A percentile compares a stretch with the other conserved stretches of the same genome.
phyloP scores from a whole-genome alignment of 441 rosid species.

The Hura crepitans region DNA sequence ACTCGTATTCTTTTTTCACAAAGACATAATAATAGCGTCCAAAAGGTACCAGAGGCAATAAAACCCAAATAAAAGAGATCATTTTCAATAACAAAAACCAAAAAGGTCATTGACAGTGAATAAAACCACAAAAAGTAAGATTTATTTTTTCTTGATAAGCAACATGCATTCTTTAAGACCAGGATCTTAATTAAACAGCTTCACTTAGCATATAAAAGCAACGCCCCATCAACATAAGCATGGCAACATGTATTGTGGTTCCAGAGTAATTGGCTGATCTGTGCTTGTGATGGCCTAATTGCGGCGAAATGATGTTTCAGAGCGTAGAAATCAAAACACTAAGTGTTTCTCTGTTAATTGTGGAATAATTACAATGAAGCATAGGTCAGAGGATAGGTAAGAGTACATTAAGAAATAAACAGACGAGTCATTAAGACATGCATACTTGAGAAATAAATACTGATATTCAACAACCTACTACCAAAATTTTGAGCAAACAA shows the following conservation, averaged over 20 bases:
- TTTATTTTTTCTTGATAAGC: too few species aligned
- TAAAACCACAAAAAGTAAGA: too few species aligned
- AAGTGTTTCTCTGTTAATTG: not conserved
- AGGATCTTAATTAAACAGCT: too few species aligned
- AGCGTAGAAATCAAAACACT: not conserved
- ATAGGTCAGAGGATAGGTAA: not conserved
- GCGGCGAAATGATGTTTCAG: not conserved
- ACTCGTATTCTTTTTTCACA: not conserved
- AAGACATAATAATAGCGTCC: not conserved
- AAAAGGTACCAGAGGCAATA: not conserved
- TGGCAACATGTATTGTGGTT: too few species aligned
- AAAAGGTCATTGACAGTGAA: not conserved
- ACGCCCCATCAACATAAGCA: too few species aligned
- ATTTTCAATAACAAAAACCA: slow-evolving; percentile 2
- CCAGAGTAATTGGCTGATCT: too few species aligned
- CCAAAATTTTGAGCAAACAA: not conserved
- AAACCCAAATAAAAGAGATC: not conserved
- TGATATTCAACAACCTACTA: not conserved
- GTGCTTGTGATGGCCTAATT: not conserved
- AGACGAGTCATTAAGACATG: not conserved
- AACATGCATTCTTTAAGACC: too few species aligned
- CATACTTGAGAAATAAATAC: not conserved
- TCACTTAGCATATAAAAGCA: too few species aligned
- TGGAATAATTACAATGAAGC: not conserved
- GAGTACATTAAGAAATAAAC: not conserved